Percentiles rank a stretch among this genome's conserved stretches.
phyloP scores from a whole-genome alignment of 2,329 filamentous ascomycete genomes.

The Catunica adiposa region DNA sequence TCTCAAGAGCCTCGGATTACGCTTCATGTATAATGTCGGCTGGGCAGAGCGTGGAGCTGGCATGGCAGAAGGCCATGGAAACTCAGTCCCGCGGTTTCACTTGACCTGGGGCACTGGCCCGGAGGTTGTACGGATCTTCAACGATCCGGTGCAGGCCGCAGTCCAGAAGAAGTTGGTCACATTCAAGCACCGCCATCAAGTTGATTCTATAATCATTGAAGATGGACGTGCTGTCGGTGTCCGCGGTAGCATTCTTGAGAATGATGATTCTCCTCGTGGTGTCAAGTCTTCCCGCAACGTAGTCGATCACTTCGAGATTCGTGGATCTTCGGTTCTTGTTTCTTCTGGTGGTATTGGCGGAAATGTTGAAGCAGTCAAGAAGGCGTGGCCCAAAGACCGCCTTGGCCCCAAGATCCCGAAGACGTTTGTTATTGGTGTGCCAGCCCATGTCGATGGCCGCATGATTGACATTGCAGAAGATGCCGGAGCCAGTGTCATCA shows the following conservation, averaged over 20 bases:
- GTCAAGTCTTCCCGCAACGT: constrained; percentile 32
- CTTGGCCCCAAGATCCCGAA: constrained; percentile 39
- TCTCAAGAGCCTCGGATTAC: constrained; percentile 34
- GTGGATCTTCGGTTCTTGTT: constrained; percentile 36
- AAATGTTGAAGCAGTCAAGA: constrained; percentile 42
- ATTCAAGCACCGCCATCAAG: constrained; percentile 39
- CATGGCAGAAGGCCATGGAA: constrained; percentile 39
- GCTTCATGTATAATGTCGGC: constrained; percentile 37
- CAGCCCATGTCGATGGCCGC: constrained; percentile 46
- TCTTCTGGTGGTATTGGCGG: constrained; percentile 44
- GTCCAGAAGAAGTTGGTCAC: constrained; percentile 35
- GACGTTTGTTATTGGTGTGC: constrained; percentile 42
- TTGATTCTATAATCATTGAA: constrained; percentile 40
- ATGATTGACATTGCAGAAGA: constrained; percentile 41
- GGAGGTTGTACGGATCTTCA: constrained; percentile 41
- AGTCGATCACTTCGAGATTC: constrained; percentile 35
- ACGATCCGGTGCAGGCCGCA: constrained; percentile 36
- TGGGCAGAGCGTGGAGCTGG: constrained; percentile 47
- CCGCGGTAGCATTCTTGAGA: constrained; percentile 34
- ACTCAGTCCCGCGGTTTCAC: constrained; percentile 47
- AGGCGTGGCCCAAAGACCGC: constrained; percentile 39
- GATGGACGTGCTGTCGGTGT: constrained; percentile 38
- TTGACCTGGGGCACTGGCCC: constrained; percentile 45
- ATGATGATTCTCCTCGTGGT: constrained; percentile 34
- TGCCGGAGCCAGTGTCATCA: constrained; percentile 38